Base-by-base conservation (phyloP, 768 basidiomycete genomes). In the Suillus discolor region DNA sequence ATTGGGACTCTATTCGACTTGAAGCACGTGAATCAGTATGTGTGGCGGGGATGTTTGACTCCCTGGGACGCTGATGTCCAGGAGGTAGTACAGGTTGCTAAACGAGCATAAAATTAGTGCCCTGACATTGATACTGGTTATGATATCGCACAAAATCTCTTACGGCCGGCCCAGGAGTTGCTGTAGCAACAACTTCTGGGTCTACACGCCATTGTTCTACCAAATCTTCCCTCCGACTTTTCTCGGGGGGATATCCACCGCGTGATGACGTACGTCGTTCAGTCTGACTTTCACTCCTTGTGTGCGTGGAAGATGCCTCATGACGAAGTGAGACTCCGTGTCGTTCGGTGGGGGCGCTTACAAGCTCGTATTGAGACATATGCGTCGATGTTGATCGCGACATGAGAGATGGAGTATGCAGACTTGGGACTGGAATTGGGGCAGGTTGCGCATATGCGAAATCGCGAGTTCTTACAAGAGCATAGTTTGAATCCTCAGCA, bases 171-270 rank as follows among this genome's bases (percentile, higher is more conserved):
- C 71, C 66, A 15, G 70, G 64, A 1, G 70, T 68, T 15, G 62
- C 63, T 18, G 68, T 68, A 18, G 69, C 65, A 12, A 68, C 65
- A 1, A 41, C 63, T 60, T 76, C 75, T 3, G 70, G 69, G 64
- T 78, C 77, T 2, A 66, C 70, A 8, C 75, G 72, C 76, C 76
- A 78, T 53, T 77, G 71, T 42, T 77, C 77, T 6, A 67, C 62
- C 6, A 74, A 71, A 39, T 38, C 44, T 66, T 77, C 76, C 20
- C 68, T 70, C 41, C 76, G 73, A 6, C 72, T 76, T 66, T 68
- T 69, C 36, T 62, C 59, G 12, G 69, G 69, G 25, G 67, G 57
- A 47, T 66, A 18, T n/a, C 70, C 72, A 16, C 68, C 69, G 16
- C 70, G 70, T 7, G 71, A 69, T 9, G 51, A 36, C 2, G 70